These are phyloP conservation scores for Aethionema arabicum DNA, from an alignment of 345 rosid species.

Conservation along the genomic window DNA sequence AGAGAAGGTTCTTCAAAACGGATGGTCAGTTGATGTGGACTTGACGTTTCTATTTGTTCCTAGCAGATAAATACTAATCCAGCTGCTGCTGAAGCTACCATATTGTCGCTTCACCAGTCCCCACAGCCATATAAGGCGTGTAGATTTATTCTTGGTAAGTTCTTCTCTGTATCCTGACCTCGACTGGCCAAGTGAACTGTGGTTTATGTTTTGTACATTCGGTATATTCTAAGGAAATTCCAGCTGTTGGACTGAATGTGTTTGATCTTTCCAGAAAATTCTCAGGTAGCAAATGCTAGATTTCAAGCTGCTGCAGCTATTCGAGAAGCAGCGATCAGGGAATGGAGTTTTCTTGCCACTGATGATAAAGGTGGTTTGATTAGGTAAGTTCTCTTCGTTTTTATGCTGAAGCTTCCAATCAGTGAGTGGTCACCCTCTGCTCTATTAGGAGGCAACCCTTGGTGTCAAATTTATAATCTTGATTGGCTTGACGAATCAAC, in stretches of 20 bases:
- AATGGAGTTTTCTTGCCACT: constrained; percentile 75
- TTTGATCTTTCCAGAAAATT: constrained; percentile 59
- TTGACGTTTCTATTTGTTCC: constrained; percentile 16
- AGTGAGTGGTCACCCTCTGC: constrained; percentile 22
- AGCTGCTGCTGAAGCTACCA: constrained; percentile 79
- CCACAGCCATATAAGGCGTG: constrained; percentile 87
- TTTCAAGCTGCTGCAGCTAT: constrained; percentile 97
- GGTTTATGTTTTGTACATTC: neutral
- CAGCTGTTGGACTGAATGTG: constrained; percentile 18
- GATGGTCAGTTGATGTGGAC: constrained; percentile 13
- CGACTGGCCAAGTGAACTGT: constrained; percentile 1
- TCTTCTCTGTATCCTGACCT: neutral
- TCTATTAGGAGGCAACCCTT: constrained; percentile 2
- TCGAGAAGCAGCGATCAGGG: constrained; percentile 93
- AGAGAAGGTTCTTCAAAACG: neutral
- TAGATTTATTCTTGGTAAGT: constrained; percentile 77
- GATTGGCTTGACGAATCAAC: constrained; percentile 22
- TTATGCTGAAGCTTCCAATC: constrained; percentile 15
- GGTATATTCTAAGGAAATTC: neutral
- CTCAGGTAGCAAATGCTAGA: constrained; percentile 89
- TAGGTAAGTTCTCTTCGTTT: constrained; percentile 43
- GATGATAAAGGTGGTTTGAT: constrained; percentile 79
- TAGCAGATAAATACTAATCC: constrained; percentile 78
- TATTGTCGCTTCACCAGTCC: constrained; percentile 73
- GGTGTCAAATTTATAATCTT: constrained; percentile 11